Conservation (phyloP, 1,284 basidiomycete species). For the Malassezia cuniculi region DNA sequence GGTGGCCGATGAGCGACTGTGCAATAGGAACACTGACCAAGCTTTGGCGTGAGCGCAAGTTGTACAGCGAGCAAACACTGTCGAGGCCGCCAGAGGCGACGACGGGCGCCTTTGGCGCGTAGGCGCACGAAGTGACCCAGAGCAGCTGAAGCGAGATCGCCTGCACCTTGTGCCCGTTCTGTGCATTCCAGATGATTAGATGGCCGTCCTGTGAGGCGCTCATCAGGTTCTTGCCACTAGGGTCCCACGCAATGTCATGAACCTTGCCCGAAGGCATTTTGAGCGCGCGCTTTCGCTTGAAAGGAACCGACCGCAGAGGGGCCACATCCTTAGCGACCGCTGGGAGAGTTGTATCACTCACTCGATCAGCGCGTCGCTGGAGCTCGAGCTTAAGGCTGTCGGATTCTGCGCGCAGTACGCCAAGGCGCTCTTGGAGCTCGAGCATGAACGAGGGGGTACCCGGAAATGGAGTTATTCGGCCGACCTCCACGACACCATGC, state of each 20-base stretch:
- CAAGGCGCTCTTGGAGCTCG: slow-evolving; percentile 4
- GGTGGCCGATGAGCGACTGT: slow-evolving; percentile 86
- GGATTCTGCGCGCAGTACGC: slow-evolving; percentile 1
- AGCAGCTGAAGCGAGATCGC: slow-evolving; percentile 91
- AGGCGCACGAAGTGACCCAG: slow-evolving; percentile 99
- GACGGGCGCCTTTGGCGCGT: slow-evolving; percentile 87
- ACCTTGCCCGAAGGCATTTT: slow-evolving; percentile 97
- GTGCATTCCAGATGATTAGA: slow-evolving; percentile 98
- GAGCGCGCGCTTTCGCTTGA: slow-evolving; percentile 84
- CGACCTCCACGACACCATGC: neutral
- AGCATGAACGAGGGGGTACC: too few relatives aligned
- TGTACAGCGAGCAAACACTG: slow-evolving; percentile 98
- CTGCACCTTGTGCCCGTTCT: slow-evolving; percentile 98
- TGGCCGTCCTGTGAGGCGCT: slow-evolving; percentile 98
- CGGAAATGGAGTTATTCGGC: too few relatives aligned
- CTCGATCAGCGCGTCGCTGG: neutral
- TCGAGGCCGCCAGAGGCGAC: slow-evolving; percentile 97
- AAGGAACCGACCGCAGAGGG: slow-evolving; percentile 80
- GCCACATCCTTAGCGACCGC: slow-evolving; percentile 95
- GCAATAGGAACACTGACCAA: slow-evolving; percentile 49
- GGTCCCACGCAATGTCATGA: slow-evolving; percentile 98
- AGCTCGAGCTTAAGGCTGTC: neutral
- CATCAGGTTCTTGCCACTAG: slow-evolving; percentile 88
- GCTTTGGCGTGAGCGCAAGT: slow-evolving; percentile 59
- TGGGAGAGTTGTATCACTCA: slow-evolving; percentile 53